Conservation (phyloP, 2,329 filamentous ascomycete genomes). For the Rutstroemia sydowiana region DNA sequence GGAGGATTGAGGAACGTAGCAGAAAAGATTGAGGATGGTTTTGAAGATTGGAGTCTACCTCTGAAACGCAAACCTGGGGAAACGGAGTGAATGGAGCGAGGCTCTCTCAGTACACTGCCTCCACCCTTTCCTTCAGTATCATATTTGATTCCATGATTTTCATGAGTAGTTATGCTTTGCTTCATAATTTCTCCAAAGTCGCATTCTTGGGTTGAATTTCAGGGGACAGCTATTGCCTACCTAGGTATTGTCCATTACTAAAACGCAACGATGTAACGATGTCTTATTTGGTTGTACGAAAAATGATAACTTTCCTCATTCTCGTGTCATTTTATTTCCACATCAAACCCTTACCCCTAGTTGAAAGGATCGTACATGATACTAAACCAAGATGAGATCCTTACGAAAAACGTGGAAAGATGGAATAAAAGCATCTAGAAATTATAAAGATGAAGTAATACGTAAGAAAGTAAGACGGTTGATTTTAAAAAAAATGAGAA, state of each 20-base stretch:
- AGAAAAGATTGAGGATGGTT: not conserved
- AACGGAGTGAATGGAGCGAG: not conserved
- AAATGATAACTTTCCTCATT: not conserved
- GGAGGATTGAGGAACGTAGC: not conserved
- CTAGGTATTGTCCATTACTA: not conserved
- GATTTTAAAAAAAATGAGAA: not conserved
- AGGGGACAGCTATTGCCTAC: not conserved
- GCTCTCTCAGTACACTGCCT: slow-evolving; percentile 1
- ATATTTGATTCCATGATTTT: not conserved
- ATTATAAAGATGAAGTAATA: slow-evolving; percentile 1
- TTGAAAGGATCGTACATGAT: not conserved
- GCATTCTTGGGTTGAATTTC: not conserved
- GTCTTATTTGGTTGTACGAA: not conserved
- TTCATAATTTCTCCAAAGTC: not conserved
- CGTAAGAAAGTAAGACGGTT: slow-evolving; percentile 4
- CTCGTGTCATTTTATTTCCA: slow-evolving; percentile 7
- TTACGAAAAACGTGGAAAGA: slow-evolving; percentile 9
- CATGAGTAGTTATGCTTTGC: not conserved
- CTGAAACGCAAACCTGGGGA: slow-evolving; percentile 7
- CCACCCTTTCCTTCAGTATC: not conserved
- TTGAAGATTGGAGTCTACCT: not conserved
- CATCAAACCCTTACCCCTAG: not conserved
- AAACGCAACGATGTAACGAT: slow-evolving; percentile 6
- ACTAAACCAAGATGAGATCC: slow-evolving; percentile 1
- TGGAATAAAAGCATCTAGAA: not conserved